Base-by-base conservation (phyloP, 1,139 yeast genomes). In the Candida sojae region DNA sequence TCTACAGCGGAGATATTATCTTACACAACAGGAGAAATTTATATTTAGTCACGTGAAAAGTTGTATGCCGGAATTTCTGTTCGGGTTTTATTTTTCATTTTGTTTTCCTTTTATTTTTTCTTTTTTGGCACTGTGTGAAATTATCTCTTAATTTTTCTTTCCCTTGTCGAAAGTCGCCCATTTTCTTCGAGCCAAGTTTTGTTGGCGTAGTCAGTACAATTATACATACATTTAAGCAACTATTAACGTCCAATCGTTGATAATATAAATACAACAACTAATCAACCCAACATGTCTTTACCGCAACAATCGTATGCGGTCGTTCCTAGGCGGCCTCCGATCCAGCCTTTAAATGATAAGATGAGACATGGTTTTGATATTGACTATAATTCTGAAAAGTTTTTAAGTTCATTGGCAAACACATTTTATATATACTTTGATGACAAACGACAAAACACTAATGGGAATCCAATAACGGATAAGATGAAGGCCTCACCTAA, bases 391-490 rank as follows among this genome's bases (percentile, higher is more conserved):
- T 70, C 75, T n/a, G 91, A 86, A 58, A 84, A 84, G 60, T 83
- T 83, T 61, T 75, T 88, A 66, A 75, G 74, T 52, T 68, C 81
- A 46, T 73, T 89, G 49, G 93, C 92, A 42, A 72, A 82, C 64
- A 79, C 85, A 42, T 90, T 88, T 68, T 86, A 83, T 66, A 85
- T 88, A 52, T 89, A 90, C 66, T 89, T 79, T 59, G 95, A 88
- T 61, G 96, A 88, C 62, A 93, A 93, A 66, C 80, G 98, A 44
- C 97, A 93, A 63, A 88, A 84, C 57, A 88, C 97, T 3, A 88
- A 89, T 50, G 97, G 96, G 13, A 88, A 85, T 59, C 96, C 97
- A 2, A 77, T 84, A n/a, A 73, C 83, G 1, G 77, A 77, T 17
- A 83, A 77, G 39, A 69, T 71, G 72, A 80, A 79, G 57, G 63